Conservation (phyloP, 2,329 filamentous ascomycete genomes). For the Aureobasidium sp. region DNA sequence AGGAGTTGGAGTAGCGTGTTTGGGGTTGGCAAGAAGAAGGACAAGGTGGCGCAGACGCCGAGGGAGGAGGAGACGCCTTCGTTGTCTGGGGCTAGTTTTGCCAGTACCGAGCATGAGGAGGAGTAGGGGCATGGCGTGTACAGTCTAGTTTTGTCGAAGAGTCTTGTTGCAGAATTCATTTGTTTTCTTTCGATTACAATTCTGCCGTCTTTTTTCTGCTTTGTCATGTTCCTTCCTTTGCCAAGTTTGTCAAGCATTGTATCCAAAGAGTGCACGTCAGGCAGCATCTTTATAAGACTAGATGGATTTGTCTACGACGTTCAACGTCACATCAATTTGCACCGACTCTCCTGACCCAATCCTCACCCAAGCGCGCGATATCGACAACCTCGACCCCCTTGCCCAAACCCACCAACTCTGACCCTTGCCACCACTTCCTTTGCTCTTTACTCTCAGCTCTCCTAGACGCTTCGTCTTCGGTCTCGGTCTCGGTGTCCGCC, state of each 20-base stretch:
- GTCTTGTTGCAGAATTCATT: not conserved
- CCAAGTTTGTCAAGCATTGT: too few relatives aligned
- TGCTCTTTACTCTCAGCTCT: conserved; percentile 34
- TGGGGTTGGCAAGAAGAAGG: conserved; percentile 29
- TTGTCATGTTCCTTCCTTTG: too few relatives aligned
- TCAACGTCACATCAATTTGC: not conserved
- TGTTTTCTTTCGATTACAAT: too few relatives aligned
- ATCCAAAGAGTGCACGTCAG: too few relatives aligned
- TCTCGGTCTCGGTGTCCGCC: conserved; percentile 69
- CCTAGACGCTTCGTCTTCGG: conserved; percentile 41
- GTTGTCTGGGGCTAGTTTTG: conserved; percentile 38
- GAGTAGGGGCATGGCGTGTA: not conserved
- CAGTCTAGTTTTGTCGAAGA: not conserved
- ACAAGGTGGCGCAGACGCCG: conserved; percentile 37
- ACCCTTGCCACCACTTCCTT: conserved; percentile 68
- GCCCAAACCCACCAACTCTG: conserved; percentile 76
- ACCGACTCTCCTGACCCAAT: conserved; percentile 75
- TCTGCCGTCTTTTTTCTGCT: too few relatives aligned
- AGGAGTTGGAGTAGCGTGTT: conserved; percentile 41
- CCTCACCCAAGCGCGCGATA: conserved; percentile 70
- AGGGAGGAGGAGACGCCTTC: conserved; percentile 41
- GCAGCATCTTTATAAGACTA: too few relatives aligned
- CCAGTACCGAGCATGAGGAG: conserved; percentile 24
- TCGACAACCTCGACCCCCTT: conserved; percentile 87
- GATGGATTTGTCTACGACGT: too few relatives aligned